Percentiles rank a stretch among this genome's conserved stretches.
Conservation (phyloP, 2,329 filamentous ascomycete species). For the Rhynchosporium graminicola region DNA sequence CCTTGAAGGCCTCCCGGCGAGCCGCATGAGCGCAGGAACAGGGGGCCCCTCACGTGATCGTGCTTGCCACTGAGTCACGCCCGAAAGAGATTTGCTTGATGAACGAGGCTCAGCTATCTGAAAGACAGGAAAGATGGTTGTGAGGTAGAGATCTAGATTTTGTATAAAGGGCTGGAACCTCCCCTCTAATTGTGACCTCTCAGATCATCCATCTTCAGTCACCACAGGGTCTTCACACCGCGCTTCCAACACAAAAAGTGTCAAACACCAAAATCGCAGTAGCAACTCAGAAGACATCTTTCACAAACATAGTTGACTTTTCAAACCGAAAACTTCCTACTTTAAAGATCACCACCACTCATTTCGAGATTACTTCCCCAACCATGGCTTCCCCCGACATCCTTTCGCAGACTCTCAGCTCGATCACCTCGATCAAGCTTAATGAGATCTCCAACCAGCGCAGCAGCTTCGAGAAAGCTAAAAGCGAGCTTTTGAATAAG, state of each 20-base stretch:
- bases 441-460: slow-evolving; percentile 54
- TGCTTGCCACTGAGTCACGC: background rate
- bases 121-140: background rate
- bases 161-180: background rate
- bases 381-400: slow-evolving; percentile 43
- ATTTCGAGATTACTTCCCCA: background rate
- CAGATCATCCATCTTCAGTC: background rate
- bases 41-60: background rate
- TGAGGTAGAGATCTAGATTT: background rate
- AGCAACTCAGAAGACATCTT: background rate
- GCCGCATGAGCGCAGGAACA: background rate
- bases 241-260: background rate
- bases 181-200: background rate
- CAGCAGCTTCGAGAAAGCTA: slow-evolving; percentile 48
- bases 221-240: background rate
- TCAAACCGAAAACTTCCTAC: background rate
- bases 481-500: slow-evolving; percentile 45
- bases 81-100: background rate
- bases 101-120: background rate
- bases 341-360: background rate
- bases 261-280: background rate
- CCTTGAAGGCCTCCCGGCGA: background rate
- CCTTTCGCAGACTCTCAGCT: slow-evolving; percentile 54
- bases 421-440: slow-evolving; percentile 58
- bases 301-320: background rate